Base-by-base conservation (phyloP, 2,329 filamentous ascomycete species). In the Akanthomyces dipterigenus region DNA sequence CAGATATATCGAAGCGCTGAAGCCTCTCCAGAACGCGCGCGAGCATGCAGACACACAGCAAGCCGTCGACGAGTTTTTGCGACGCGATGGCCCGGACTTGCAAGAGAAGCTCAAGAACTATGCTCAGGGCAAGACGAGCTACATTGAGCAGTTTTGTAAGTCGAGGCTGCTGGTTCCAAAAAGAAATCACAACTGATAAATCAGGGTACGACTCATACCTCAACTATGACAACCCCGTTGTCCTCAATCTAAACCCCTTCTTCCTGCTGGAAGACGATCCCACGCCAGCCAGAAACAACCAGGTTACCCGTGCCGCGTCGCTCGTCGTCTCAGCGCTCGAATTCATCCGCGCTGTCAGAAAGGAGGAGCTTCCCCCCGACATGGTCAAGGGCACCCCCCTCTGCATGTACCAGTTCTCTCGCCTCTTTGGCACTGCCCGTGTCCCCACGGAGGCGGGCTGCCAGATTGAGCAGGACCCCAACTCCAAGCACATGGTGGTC, bases 61-160 rank as follows among this genome's bases (percentile, higher is more conserved):
- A 64, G 91, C 93, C 0, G 88, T 96, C 0, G 80, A 88, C 12
- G 91, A 96, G 34, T 98, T 98, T 67, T 75, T 97, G 45, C 87
- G 83, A 67, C 78, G 82, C 0, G 93, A 97, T 65, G 95, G 95
- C 0, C 90, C 89, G 0, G 86, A 89, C 50, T 77, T 99, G 53
- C 93, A 99, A 71, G 91, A 95, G 64, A 93, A 89, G 73, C 77
- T 98, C 61, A 95, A 93, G 78, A 87, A 88, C 69, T 99, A 98
- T 78, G 93, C 95, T 9, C 87, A 86, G 54, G 91, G 89, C 49
- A 93, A 93, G 76, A 91, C 91, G 42, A 98, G 93, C 75, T 99
- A 97, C 72, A 98, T 99, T 68, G 95, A 98, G 72, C 95, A 99
- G 70, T 99, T 99, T 69, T 99, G 93, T 96, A 83, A 72, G 90